Evolutionary conservation across 2,329 filamentous ascomycete genomes (phyloP), one percentile per base, ranked within the genome.

Genomic region (Pestalotiopsis sp.): DNA sequence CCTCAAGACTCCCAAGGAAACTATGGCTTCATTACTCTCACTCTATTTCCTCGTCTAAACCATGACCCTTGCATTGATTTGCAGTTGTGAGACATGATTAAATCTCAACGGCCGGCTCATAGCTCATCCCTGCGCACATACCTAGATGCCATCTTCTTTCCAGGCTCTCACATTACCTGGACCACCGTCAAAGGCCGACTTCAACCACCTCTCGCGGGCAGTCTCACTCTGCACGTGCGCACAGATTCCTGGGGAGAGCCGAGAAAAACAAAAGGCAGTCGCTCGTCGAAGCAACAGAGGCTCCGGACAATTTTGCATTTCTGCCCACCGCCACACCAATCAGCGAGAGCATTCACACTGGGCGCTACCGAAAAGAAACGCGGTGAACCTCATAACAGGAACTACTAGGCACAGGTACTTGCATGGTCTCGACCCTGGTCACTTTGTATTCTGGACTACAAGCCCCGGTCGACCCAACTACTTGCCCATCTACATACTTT

Each of bases 381-480:
- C 56, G 14, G 59, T 62, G 31, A 36, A 62, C 31, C 31, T 49
- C 31, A 41, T 12, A 17, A 68, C 38, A 45, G 36, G 62, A 66
- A 68, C 64, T 20, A 66, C 39, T 27, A 41, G 45, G 39, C 38
- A 73, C 72, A 75, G 73, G 74, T 76, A 76, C 74, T 73, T 69
- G 72, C 69, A 71, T 71, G 71, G 72, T 75, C 71, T 74, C 70
- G 70, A 73, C 75, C 73, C 62, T 73, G 70, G 70, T 72, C 67
- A 71, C 45, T n/a, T 52, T 52, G 72, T 69, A 74, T 70, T 74
- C 69, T 73, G 73, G 57, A 74, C 70, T 70, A 74, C 72, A 71
- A 71, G 61, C 70, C 72, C 74, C 72, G 17, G 20, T 52, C 45
- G 20, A n/a, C 45, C 45, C 20, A n/a, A n/a, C 45, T n/a, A 52